Base-by-base conservation (phyloP, 148 eudicot species). In the Nepenthes gracilis region DNA sequence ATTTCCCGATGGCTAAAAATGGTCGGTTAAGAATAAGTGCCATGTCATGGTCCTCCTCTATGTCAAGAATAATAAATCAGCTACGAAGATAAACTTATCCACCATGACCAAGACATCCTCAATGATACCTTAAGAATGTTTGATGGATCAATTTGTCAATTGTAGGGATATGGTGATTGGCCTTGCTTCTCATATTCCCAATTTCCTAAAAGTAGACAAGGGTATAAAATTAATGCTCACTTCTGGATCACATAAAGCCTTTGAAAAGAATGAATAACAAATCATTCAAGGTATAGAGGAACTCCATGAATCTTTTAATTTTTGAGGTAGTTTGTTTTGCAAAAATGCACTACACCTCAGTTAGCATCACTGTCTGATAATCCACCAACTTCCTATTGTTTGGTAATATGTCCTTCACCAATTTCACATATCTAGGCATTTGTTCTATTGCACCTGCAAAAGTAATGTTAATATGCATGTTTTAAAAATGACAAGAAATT, bases 91-190 rank as follows among this genome's bases (percentile, higher is more conserved):
- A 14, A 57, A 35, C 11, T 33, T 7, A 8, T 35, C 43, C 7
- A 57, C 43, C 35, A 5, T 35, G 11, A 57, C 59, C 2, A 57
- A 11, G n/a, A 57, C 59, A 57, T 57, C 59, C 38, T 57, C 43
- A 6, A 57, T 34, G 2, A 57, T 34, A 2, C 59, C 38, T 9
- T 8, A 12, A 35, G 59, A 37, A 57, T 57, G 34, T 6, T 6
- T 36, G 12, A 2, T 23, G 12, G 59, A 57, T 6, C 43, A 2
- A 34, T 57, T 36, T 2, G 59, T 37, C 1, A 57, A n/a, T 57
- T 15, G 34, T 45, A 45, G 48, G 11, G 6, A 45, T 45, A 45
- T 45, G 48, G 48, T 45, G 48, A 11, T 45, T 0, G 48, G 11
- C 8, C 48, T 6, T 11, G 48, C 48, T 11, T 45, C 48, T 45